A percentile compares a stretch with the other conserved stretches of the same genome.
phyloP scores from a whole-genome alignment of 2,329 filamentous ascomycete genomes.

The Cladosporium phlei region DNA sequence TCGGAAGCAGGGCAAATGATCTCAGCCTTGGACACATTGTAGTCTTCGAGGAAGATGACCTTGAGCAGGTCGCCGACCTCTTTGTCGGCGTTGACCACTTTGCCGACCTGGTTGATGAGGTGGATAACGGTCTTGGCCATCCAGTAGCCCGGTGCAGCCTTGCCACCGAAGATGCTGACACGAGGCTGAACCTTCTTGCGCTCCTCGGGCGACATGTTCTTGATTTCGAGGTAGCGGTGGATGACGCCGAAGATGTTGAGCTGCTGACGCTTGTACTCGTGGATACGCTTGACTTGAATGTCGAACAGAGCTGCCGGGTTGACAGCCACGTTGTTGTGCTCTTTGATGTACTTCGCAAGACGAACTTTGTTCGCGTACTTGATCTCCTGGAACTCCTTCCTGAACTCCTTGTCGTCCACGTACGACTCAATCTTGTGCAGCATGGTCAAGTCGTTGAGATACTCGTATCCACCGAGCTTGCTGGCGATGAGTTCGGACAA shows the following conservation, averaged over 20 bases:
- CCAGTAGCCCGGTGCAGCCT: slow-evolving; percentile 97
- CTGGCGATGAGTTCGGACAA: slow-evolving; percentile 87
- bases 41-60: slow-evolving; percentile 95
- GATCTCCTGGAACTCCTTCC: slow-evolving; percentile 92
- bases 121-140: slow-evolving; percentile 97
- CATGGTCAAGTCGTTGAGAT: slow-evolving; percentile 83
- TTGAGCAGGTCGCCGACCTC: slow-evolving; percentile 93
- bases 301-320: slow-evolving; percentile 89
- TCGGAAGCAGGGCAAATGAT: slow-evolving; percentile 93
- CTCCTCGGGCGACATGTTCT: slow-evolving; percentile 76
- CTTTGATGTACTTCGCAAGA: slow-evolving; percentile 85
- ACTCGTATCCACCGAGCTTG: slow-evolving; percentile 77
- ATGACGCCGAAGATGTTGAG: slow-evolving; percentile 99
- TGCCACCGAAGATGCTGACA: slow-evolving; percentile 95
- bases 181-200: slow-evolving; percentile 81
- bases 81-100: slow-evolving; percentile 84
- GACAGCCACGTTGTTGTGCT: slow-evolving; percentile 71
- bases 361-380: slow-evolving; percentile 94
- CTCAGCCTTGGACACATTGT: slow-evolving; percentile 99
- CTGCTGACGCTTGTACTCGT: slow-evolving; percentile 98
- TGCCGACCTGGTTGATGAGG: slow-evolving; percentile 84
- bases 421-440: slow-evolving; percentile 81
- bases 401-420: slow-evolving; percentile 82
- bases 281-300: slow-evolving; percentile 97
- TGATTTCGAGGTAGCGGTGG: slow-evolving; percentile 85